phyloP scores from a whole-genome alignment of 805 yeast genomes.

The Ascoidea asiatica region DNA sequence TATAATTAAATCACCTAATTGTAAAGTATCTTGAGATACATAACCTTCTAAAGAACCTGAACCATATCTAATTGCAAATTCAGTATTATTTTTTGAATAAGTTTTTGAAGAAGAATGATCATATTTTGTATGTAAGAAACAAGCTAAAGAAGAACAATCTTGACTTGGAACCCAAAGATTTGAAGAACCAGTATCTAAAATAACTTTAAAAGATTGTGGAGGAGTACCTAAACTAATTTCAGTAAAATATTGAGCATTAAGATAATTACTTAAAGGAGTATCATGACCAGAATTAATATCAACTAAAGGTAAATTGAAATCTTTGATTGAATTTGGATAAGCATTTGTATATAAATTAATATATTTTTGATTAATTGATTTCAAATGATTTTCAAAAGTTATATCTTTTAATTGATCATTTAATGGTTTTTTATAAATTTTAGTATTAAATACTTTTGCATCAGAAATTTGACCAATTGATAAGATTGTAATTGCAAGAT shows the following conservation, averaged over 20 bases:
- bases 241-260: conserved; percentile 93
- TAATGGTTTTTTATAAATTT: conserved; percentile 43
- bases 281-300: conserved; percentile 37
- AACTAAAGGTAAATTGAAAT: conserved; percentile 13
- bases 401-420: conserved; percentile 42
- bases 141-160: conserved; percentile 87
- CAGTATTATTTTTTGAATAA: conserved; percentile 77
- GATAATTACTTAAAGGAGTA: conserved; percentile 80
- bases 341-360: conserved; percentile 32
- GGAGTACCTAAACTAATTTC: conserved; percentile 90
- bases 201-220: conserved; percentile 83
- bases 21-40: conserved; percentile 73
- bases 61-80: conserved; percentile 80
- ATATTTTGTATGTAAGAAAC: conserved; percentile 86
- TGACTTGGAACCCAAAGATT: conserved; percentile 92
- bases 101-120: conserved; percentile 74
- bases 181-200: conserved; percentile 92
- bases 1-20: conserved; percentile 73
- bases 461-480: conserved; percentile 17
- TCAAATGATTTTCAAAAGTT: conserved; percentile 37
- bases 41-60: conserved; percentile 88
- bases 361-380: conserved; percentile 51
- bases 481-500: conserved; percentile 5
- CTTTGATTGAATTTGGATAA: conserved; percentile 22
- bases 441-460: conserved; percentile 40